Base-by-base conservation (phyloP, 2,329 filamentous ascomycete species). In the Verticillium isaacii region DNA sequence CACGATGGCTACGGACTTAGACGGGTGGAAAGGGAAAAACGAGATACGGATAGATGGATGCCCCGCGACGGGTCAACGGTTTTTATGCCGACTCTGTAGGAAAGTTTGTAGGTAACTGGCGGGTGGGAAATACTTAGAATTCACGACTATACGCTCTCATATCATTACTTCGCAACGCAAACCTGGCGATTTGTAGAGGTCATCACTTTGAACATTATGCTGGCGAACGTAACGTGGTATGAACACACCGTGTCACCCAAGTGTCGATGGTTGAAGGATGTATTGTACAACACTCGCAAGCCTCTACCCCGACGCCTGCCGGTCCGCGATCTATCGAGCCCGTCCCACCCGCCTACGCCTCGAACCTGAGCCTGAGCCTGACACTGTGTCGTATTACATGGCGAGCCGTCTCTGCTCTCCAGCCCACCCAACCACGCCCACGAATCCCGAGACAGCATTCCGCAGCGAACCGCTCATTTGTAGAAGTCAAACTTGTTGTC, bases 401-500 rank as follows among this genome's bases (percentile, higher is more conserved):
- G 45, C n/a, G n/a, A 25, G 9, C 19, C 19, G 45, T 23, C 45
- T 23, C 9, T 3, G 45, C 45, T 19, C 45, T 12, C 19, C 45
- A 52, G 19, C 45, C 45, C 11, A 52, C 19, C n/a, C 45, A 52
- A 25, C 45, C 45, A 19, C 45, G 45, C 45, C 45, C 6, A 23
- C n/a, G 19, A 9, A 8, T 19, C 19, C 25, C 54, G 29, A 12
- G 14, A 32, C 15, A 5, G 14, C 6, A 32, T 56, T 8, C 32
- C 57, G 45, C 23, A 15, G 36, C 5, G 14, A 12, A 34, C 32
- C 59, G 64, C 61, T 77, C 88, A 92, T 79, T 91, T 92, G 85
- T 96, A 96, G 78, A 96, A 97, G 76, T 97, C 93, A 73, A 96
- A 96, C 80, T 91, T 91, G 78, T 84, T 84, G 72, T 84, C 88